phyloP scores from a whole-genome alignment of 2,329 filamentous ascomycete species.

The Amylocarpus encephaloides region DNA sequence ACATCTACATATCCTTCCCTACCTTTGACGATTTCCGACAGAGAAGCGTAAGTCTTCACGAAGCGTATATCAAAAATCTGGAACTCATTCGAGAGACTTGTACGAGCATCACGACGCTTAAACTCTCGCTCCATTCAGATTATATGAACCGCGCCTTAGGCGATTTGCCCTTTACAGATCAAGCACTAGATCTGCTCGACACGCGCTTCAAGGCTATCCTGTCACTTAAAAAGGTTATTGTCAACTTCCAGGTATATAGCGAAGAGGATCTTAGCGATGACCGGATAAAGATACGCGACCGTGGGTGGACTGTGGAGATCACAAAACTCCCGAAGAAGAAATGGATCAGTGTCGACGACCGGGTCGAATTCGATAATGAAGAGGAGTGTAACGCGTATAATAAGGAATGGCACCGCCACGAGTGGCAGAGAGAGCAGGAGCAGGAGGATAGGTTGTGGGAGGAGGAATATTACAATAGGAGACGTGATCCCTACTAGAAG shows the following conservation, averaged over 20 bases:
- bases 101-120: conserved; percentile 14
- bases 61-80: conserved; percentile 13
- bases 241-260: conserved; percentile 14
- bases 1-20: conserved; percentile 12
- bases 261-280: conserved; percentile 9
- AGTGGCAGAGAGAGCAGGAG: conserved; percentile 11
- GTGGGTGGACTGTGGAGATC: conserved; percentile 15
- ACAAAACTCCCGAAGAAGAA: conserved; percentile 13
- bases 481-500: conserved; percentile 18
- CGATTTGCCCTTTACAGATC: conserved; percentile 6
- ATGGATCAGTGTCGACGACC: conserved; percentile 12
- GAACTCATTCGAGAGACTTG: conserved; percentile 16
- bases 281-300: conserved; percentile 8
- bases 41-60: conserved; percentile 7
- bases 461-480: conserved; percentile 16
- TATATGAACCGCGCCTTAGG: not conserved
- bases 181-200: conserved; percentile 15
- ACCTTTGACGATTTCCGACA: conserved; percentile 7
- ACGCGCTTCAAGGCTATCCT: conserved; percentile 14
- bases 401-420: conserved; percentile 7
- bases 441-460: conserved; percentile 9
- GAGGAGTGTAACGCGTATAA: conserved; percentile 15
- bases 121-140: conserved; percentile 8
- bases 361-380: conserved; percentile 14
- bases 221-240: conserved; percentile 17